Conservation (phyloP, 1,139 yeast genomes). For the Magnusiomyces fungicola region DNA sequence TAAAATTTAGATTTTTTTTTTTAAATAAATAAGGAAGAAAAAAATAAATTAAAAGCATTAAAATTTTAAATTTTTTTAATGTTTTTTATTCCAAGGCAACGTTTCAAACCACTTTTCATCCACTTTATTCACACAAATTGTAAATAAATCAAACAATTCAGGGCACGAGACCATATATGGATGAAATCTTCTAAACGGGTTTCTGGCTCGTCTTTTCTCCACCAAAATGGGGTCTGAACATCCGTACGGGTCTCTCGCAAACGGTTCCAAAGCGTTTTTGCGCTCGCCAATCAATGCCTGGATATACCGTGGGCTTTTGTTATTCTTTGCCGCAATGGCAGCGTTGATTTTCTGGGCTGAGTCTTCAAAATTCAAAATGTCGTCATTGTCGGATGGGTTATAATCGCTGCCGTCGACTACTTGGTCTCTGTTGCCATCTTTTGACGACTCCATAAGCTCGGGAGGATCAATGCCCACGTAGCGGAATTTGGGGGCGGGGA, state of each 20-base stretch:
- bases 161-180: slow-evolving; percentile 33
- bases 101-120: no score
- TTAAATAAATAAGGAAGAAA: no score
- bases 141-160: slow-evolving; percentile 18
- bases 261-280: slow-evolving; percentile 48
- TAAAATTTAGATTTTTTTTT: not conserved
- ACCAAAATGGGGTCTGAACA: slow-evolving; percentile 35
- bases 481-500: slow-evolving; percentile 33
- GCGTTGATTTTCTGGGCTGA: not conserved
- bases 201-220: slow-evolving; percentile 43
- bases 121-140: slow-evolving; percentile 17
- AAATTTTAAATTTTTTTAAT: no score
- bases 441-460: slow-evolving; percentile 21
- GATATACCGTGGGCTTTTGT: not conserved
- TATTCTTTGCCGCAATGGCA: not conserved
- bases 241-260: slow-evolving; percentile 59
- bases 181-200: slow-evolving; percentile 51
- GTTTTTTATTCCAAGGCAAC: no score
- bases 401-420: not conserved
- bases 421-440: not conserved
- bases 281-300: slow-evolving; percentile 36
- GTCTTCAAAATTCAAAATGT: not conserved
- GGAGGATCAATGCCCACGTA: slow-evolving; percentile 56
- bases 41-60: not conserved
- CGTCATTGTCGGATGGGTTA: not conserved